phyloP scores from a whole-genome alignment of 2,329 filamentous ascomycete genomes.

The Microsporum audouinii region DNA sequence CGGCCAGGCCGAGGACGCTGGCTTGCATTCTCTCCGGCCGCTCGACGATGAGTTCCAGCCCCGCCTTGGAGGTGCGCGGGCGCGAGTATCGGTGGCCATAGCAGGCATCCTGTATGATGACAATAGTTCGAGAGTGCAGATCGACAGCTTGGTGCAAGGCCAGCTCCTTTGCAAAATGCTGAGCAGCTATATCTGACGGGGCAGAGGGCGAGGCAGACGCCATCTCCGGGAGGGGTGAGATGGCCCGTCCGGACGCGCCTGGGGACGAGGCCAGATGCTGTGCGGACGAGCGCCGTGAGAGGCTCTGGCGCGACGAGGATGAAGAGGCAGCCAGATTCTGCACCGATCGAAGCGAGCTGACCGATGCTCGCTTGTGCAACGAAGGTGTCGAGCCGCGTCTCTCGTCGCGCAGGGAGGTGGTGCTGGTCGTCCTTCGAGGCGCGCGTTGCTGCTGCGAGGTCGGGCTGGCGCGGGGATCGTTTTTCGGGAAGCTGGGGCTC shows the following conservation, averaged over 20 bases:
- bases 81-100: constrained; percentile 89
- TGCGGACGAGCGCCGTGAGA: constrained; percentile 27
- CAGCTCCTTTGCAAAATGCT: constrained; percentile 60
- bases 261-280: constrained; percentile 17
- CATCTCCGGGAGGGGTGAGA: constrained; percentile 16
- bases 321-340: constrained; percentile 19
- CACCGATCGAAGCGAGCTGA: constrained; percentile 28
- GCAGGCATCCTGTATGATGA: constrained; percentile 84
- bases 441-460: constrained; percentile 7
- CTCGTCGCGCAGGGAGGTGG: constrained; percentile 28
- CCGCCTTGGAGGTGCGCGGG: constrained; percentile 60
- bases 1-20: constrained; percentile 65
- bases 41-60: constrained; percentile 76
- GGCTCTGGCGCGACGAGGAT: constrained; percentile 21
- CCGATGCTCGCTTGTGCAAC: constrained; percentile 31
- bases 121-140: constrained; percentile 51
- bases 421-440: constrained; percentile 26
- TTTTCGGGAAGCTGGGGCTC: background rate
- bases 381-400: constrained; percentile 24
- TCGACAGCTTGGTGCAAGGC: constrained; percentile 45
- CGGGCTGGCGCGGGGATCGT: constrained; percentile 5
- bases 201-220: constrained; percentile 26
- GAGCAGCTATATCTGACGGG: constrained; percentile 49
- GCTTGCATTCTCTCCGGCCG: constrained; percentile 84
- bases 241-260: constrained; percentile 22